phyloP scores from a whole-genome alignment of 129 eudicot species.

The carrot (Daucus carota) region DNA sequence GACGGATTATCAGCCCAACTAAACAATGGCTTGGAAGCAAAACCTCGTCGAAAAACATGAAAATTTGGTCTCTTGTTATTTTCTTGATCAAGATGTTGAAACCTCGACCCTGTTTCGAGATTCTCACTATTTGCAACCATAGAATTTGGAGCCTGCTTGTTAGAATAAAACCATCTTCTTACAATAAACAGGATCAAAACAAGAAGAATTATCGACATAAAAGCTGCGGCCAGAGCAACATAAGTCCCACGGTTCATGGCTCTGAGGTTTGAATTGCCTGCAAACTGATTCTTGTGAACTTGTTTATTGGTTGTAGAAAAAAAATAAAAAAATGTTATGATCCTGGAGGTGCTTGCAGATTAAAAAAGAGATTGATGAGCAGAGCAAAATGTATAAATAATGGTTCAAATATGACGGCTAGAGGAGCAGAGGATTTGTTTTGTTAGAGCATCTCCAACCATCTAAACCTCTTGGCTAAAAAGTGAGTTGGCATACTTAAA shows the following conservation, averaged over 20 bases:
- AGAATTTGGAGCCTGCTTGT: neutral
- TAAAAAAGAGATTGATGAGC: neutral
- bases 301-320: neutral
- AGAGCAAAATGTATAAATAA: neutral
- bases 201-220: constrained; percentile 21
- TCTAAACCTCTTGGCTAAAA: too few species aligned
- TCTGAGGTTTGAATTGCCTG: neutral
- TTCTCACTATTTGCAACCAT: constrained; percentile 1
- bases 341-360: too few species aligned
- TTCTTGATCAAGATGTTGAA: constrained; percentile 23
- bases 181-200: constrained; percentile 18
- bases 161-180: constrained; percentile 10
- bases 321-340: neutral
- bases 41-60: constrained; percentile 48
- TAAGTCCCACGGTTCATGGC: constrained; percentile 33
- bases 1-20: constrained; percentile 77
- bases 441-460: too few species aligned
- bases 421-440: neutral
- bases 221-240: constrained; percentile 19
- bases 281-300: neutral
- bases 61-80: constrained; percentile 28
- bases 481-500: too few species aligned
- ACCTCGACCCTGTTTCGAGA: constrained; percentile 44
- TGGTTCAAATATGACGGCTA: constrained; percentile 1
- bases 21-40: constrained; percentile 35